Evolutionary conservation across 371 early-diverging fungal species (phyloP).

Genomic region (Apophysomyces variabilis): DNA sequence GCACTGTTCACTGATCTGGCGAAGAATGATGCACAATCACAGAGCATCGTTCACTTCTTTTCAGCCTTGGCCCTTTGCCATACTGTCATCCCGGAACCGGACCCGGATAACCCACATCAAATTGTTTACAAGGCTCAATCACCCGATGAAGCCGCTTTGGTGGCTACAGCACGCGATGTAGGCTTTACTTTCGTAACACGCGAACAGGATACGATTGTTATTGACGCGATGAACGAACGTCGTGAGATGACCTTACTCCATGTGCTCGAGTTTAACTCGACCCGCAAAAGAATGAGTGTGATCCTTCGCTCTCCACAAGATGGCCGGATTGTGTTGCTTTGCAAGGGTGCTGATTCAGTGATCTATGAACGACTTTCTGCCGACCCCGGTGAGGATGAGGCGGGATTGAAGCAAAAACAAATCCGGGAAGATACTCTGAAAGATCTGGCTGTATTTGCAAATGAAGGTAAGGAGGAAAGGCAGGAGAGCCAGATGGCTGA

Average conservation of each 20-base stretch:
- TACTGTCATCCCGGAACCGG: conserved; percentile 73
- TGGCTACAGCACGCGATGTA: conserved; percentile 86
- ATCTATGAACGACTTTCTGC: conserved; percentile 79
- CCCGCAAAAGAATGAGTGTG: conserved; percentile 89
- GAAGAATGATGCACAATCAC: conserved; percentile 44
- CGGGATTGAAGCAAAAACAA: conserved; percentile 48
- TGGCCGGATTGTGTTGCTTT: conserved; percentile 76
- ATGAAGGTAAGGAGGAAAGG: conserved; percentile 57
- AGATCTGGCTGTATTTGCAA: conserved; percentile 75
- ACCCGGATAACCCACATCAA: conserved; percentile 45
- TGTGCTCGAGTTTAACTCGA: conserved; percentile 88
- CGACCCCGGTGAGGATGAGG: conserved; percentile 34
- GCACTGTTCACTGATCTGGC: conserved; percentile 45
- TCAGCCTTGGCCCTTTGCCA: conserved; percentile 82
- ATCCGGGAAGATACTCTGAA: conserved; percentile 45
- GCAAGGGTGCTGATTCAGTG: conserved; percentile 97
- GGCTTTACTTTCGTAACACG: conserved; percentile 88
- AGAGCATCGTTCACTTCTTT: conserved; percentile 66
- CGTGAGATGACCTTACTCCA: conserved; percentile 68
- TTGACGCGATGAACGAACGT: conserved; percentile 77
- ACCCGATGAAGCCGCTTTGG: conserved; percentile 94
- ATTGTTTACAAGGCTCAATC: conserved; percentile 92
- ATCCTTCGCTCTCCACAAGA: conserved; percentile 72
- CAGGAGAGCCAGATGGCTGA: not conserved
- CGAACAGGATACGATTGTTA: conserved; percentile 63